Base-by-base conservation (phyloP, 179 eudicot species). In the Heliamphora pulchella region DNA sequence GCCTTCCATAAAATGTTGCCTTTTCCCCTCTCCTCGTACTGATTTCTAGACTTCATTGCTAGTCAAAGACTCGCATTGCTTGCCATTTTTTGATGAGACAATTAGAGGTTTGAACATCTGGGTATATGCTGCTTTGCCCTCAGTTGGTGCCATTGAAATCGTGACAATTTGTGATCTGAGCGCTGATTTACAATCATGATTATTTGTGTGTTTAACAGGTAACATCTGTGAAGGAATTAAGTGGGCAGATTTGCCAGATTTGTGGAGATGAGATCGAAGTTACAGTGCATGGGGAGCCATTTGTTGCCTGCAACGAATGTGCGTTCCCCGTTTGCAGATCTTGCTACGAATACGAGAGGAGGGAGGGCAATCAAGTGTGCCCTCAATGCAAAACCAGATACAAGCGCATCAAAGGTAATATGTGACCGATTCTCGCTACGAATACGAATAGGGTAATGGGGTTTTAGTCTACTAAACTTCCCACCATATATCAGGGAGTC, bases 231-330 rank as follows among this genome's bases (percentile, higher is more conserved):
- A 85, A 82, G 75, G 91, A 93, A 80, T 77, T 96, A 66, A 94
- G 98, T 87, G 99, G 92, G 53, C 94, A 88, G 82, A 86, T 81
- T 81, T 95, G 98, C 87, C 94, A 95, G 85, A 93, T 95, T 80
- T 95, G 98, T 85, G 96, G 90, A 64, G 99, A 96, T 86, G 96
- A 89, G 81, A 82, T 96, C 4, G 99, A 92, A 76, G 83, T 93
- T 13, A 86, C 86, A 11, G 86, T 68, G 51, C 90, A 91, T 43
- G 90, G 88, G 2, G 99, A 96, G 87, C 92, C 88, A 74, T 94
- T 96, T 91, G 94, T 96, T 79, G 99, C 99, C 74, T 96, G 99
- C 91, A 94, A 94, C 80, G 99, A 96, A 87, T 96, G 99, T 86
- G 99, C 97, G 78, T 96, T 96, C 83, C 99, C 99, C 47, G 93